Evolutionary conservation across 257 asterid genomes (phyloP), one percentile per base, ranked within the genome.

Genomic region (Capsicum pubescens): DNA sequence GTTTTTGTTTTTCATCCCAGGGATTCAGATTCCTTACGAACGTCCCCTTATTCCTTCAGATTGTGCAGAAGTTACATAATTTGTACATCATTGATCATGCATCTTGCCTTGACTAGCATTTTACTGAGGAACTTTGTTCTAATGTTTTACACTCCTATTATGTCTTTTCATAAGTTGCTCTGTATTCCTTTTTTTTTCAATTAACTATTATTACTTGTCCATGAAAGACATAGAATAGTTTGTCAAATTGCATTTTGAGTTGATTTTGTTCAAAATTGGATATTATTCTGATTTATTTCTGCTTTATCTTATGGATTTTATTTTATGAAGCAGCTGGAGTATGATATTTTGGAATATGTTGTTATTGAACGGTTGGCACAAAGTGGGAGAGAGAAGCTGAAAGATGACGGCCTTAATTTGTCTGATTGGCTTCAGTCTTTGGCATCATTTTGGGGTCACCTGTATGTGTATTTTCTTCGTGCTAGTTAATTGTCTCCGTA

Each of bases 381-480:
- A 91, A 93, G 95, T 89, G 99, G 99, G 26, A 98, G 99, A 2
- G 99, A 95, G 87, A 97, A 97, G 93, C 97, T 97, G 83, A 97
- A 97, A 88, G 99, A 95, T 80, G 98, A 97, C 85, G 99, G 99
- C 50, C 98, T 97, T 88, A 97, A 97, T 90, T 87, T 97, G 90
- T 97, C 98, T 0, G 99, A 97, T 80, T 97, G 99, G 99, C 99
- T 97, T 86, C 99, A 97, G 66, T 97, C 99, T 79, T 93, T 97
- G 88, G 99, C 99, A 86, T 95, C 98, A 82, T 97, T 97, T 87
- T 97, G 99, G 99, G 99, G 99, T 88, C 99, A 97, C 93, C 88
- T 97, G 99, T 97, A 95, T 86, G 99, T 76, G 61, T 86, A 89
- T 63, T 86, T 88, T 90, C 39, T 26, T 59, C 50, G 52, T 70